Conservation (phyloP, 2,329 filamentous ascomycete genomes). For the Neoscytalidium dimidiatum region DNA sequence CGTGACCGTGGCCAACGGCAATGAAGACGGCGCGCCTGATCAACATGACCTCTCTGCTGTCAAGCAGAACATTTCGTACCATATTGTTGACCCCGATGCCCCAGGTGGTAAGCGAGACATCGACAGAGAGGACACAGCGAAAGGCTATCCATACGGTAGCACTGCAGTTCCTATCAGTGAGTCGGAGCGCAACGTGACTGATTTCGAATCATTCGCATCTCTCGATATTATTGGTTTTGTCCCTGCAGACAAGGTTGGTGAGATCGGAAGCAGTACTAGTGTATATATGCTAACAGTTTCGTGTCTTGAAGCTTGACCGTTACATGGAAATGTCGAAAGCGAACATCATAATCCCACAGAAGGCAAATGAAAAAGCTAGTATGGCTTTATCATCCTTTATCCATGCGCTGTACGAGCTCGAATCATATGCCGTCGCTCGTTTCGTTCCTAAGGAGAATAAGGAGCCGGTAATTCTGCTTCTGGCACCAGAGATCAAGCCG, state of each 20-base stretch:
- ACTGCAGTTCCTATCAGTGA: conserved; percentile 89
- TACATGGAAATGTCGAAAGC: conserved; percentile 84
- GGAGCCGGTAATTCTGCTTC: conserved; percentile 72
- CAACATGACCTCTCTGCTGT: conserved; percentile 63
- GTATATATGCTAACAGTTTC: not conserved
- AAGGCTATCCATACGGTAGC: conserved; percentile 89
- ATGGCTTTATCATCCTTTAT: conserved; percentile 87
- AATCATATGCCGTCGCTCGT: conserved; percentile 83
- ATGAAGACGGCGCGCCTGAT: conserved; percentile 28
- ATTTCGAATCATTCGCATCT: conserved; percentile 72
- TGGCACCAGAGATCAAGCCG: conserved; percentile 77
- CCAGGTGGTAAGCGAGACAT: conserved; percentile 82
- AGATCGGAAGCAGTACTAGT: too few relatives aligned
- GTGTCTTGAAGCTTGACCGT: conserved; percentile 65
- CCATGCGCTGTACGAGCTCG: conserved; percentile 80
- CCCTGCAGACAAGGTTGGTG: conserved; percentile 64
- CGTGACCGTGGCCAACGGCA: conserved; percentile 35
- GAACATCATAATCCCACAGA: conserved; percentile 75
- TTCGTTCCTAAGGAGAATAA: conserved; percentile 83
- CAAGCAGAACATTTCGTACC: conserved; percentile 77
- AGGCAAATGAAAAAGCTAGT: conserved; percentile 76
- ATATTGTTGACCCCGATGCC: conserved; percentile 71
- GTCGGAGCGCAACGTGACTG: conserved; percentile 85
- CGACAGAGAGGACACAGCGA: conserved; percentile 79
- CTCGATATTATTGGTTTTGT: conserved; percentile 90